Percentiles rank a stretch among this genome's conserved stretches.
Conservation (phyloP, 2,329 filamentous ascomycete species). For the Arthrobotrys conoides region DNA sequence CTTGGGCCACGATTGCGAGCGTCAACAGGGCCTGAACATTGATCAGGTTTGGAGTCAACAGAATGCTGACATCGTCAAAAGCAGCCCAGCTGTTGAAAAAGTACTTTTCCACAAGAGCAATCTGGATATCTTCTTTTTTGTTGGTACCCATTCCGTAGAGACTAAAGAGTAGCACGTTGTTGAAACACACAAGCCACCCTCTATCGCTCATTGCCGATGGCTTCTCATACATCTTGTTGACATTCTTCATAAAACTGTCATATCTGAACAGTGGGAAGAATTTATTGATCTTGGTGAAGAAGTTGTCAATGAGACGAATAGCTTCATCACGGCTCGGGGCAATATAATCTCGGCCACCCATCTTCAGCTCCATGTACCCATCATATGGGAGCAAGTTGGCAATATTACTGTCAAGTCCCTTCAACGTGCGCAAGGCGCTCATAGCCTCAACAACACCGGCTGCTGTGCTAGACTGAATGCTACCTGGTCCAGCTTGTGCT, state of each 20-base stretch:
- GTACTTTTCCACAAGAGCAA: conserved; percentile 60
- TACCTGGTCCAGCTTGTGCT: conserved; percentile 42
- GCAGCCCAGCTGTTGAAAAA: conserved; percentile 65
- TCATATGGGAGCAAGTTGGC: conserved; percentile 63
- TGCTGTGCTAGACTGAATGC: conserved; percentile 27
- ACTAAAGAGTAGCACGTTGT: conserved; percentile 64
- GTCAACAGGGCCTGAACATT: conserved; percentile 75
- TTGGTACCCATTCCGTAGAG: conserved; percentile 62
- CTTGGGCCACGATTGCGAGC: conserved; percentile 75
- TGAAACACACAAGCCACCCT: conserved; percentile 64
- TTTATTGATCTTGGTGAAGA: conserved; percentile 58
- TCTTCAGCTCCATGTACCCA: conserved; percentile 62
- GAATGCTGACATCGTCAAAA: conserved; percentile 71
- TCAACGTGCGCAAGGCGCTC: conserved; percentile 62
- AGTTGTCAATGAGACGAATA: conserved; percentile 59
- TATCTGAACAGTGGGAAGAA: conserved; percentile 59
- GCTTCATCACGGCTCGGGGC: conserved; percentile 57
- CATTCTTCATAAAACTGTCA: conserved; percentile 60
- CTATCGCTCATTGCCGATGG: conserved; percentile 62
- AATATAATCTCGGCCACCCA: conserved; percentile 60
- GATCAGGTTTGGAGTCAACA: conserved; percentile 72
- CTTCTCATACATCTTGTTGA: conserved; percentile 60
- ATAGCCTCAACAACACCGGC: conserved; percentile 62
- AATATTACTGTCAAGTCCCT: conserved; percentile 62
- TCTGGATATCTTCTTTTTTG: conserved; percentile 51